A percentile compares a stretch with the other conserved stretches of the same genome.
These are phyloP conservation scores for Cladophialophora carrionii DNA, from an alignment of 2,329 filamentous ascomycete species.

Conservation along the genomic window DNA sequence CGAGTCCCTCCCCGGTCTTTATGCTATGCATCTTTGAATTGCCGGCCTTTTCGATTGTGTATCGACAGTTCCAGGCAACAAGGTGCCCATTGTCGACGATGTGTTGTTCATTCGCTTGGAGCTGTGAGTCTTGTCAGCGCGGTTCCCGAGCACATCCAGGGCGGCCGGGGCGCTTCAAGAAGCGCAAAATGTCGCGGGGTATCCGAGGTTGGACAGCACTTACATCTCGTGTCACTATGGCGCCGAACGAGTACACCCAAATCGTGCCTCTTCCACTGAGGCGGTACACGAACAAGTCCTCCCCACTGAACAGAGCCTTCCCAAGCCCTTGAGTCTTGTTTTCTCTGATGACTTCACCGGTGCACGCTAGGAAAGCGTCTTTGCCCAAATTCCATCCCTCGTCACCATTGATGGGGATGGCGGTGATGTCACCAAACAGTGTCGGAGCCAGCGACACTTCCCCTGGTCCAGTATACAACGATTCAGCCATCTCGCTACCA, in stretches of 20 bases:
- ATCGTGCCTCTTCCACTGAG: slow-evolving; percentile 28
- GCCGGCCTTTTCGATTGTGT: slow-evolving; percentile 31
- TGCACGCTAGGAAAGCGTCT: slow-evolving; percentile 31
- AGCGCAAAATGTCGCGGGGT: background rate
- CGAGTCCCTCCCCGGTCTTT: slow-evolving; percentile 32
- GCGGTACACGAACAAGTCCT: slow-evolving; percentile 34
- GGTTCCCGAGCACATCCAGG: background rate
- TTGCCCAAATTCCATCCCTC: slow-evolving; percentile 30
- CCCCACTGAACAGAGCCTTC: slow-evolving; percentile 35
- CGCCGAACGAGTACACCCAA: slow-evolving; percentile 32
- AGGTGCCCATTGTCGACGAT: slow-evolving; percentile 35
- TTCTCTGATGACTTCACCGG: slow-evolving; percentile 26
- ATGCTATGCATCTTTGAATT: slow-evolving; percentile 18
- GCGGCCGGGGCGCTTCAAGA: background rate
- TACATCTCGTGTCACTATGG: slow-evolving; percentile 29
- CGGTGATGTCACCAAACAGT: slow-evolving; percentile 30
- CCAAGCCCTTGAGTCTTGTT: slow-evolving; percentile 31
- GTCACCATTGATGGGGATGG: slow-evolving; percentile 26
- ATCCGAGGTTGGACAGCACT: slow-evolving; percentile 11
- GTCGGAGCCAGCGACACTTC: slow-evolving; percentile 28
- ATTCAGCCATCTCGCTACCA: slow-evolving; percentile 29
- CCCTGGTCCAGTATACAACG: slow-evolving; percentile 25
- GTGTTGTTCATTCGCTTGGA: slow-evolving; percentile 30
- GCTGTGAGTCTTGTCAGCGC: slow-evolving; percentile 14
- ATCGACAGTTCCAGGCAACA: slow-evolving; percentile 33